phyloP scores from a whole-genome alignment of 2,329 filamentous ascomycete species.

The Ceratocystis ficicola region DNA sequence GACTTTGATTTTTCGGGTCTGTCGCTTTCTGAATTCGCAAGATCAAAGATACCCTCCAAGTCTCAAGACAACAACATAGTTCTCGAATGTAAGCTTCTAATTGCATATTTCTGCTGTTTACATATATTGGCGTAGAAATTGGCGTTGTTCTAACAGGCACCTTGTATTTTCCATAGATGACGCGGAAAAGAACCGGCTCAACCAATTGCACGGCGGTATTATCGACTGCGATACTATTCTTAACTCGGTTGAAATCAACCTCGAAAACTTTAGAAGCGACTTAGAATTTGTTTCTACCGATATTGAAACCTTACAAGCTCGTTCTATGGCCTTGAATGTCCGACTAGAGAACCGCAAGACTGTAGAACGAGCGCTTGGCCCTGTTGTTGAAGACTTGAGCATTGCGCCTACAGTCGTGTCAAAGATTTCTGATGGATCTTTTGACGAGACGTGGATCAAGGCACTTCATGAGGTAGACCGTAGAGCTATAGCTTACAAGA shows the following conservation, averaged over 20 bases:
- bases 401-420: slow-evolving; percentile 72
- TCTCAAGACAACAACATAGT: not conserved
- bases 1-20: slow-evolving; percentile 69
- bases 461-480: slow-evolving; percentile 74
- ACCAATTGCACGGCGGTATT: slow-evolving; percentile 84
- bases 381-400: slow-evolving; percentile 83
- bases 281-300: slow-evolving; percentile 85
- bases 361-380: slow-evolving; percentile 76
- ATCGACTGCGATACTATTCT: slow-evolving; percentile 83
- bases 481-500: slow-evolving; percentile 59
- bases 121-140: not conserved
- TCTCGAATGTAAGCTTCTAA: slow-evolving; percentile 17
- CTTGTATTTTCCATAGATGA: slow-evolving; percentile 43
- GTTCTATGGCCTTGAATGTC: slow-evolving; percentile 70
- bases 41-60: slow-evolving; percentile 25
- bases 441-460: slow-evolving; percentile 82
- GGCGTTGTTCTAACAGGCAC: not conserved
- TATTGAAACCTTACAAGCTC: slow-evolving; percentile 82
- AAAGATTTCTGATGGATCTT: slow-evolving; percentile 74
- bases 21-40: slow-evolving; percentile 60
- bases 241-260: slow-evolving; percentile 81
- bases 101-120: not conserved
- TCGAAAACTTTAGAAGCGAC: slow-evolving; percentile 87
- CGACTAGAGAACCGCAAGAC: slow-evolving; percentile 79
- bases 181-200: slow-evolving; percentile 69